phyloP scores from a whole-genome alignment of 768 basidiomycete species.

The Boletus speciosus region DNA sequence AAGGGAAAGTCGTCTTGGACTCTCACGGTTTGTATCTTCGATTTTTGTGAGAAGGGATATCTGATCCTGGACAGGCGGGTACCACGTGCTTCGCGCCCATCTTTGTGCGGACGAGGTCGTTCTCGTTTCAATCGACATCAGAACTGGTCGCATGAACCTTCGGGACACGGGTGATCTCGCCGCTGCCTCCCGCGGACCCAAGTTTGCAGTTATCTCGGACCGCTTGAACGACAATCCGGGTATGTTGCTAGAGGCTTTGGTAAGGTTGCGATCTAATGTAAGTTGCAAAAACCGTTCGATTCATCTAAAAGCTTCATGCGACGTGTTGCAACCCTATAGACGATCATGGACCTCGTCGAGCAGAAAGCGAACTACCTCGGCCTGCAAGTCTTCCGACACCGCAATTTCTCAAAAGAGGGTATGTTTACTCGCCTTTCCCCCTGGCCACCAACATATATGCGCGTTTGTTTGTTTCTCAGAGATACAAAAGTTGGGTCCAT shows the following conservation, averaged over 20 bases:
- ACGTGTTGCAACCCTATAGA: slow-evolving; percentile 43
- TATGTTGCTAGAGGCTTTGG: slow-evolving; percentile 53
- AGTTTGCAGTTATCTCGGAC: slow-evolving; percentile 55
- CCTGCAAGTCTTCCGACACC: slow-evolving; percentile 64
- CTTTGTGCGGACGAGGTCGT: slow-evolving; percentile 77
- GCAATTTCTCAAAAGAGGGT: slow-evolving; percentile 71
- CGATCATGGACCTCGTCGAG: slow-evolving; percentile 77
- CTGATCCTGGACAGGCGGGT: slow-evolving; percentile 40
- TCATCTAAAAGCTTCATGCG: background rate
- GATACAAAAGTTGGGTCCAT: slow-evolving; percentile 62
- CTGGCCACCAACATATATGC: background rate
- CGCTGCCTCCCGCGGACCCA: slow-evolving; percentile 66
- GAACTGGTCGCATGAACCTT: slow-evolving; percentile 76
- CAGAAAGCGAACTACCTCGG: slow-evolving; percentile 86
- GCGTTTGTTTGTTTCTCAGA: slow-evolving; percentile 41
- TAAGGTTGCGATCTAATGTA: slow-evolving; percentile 61
- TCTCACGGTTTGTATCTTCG: slow-evolving; percentile 46
- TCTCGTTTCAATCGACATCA: slow-evolving; percentile 70
- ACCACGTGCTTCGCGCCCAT: slow-evolving; percentile 60
- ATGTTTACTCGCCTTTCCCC: background rate
- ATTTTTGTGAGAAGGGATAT: background rate
- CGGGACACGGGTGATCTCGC: slow-evolving; percentile 80
- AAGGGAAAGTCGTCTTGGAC: slow-evolving; percentile 55
- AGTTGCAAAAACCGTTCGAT: slow-evolving; percentile 22
- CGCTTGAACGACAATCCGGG: slow-evolving; percentile 68